Conservation (phyloP, 352 stramenopile species). For the Phytophthora quininea region DNA sequence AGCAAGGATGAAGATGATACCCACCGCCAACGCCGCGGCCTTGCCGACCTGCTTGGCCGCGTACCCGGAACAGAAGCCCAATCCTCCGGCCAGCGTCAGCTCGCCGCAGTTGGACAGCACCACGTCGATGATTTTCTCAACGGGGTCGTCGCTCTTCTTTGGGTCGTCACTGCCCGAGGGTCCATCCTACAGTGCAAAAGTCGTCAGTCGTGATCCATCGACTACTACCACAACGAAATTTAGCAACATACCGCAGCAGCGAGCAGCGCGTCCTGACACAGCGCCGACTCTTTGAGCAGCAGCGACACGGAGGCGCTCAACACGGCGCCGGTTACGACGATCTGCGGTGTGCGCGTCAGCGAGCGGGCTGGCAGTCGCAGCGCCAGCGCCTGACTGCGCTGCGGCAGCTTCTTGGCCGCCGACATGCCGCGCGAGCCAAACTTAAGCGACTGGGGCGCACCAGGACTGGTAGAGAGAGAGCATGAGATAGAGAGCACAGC, state of each 20-base stretch:
- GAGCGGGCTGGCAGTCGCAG: constrained; percentile 32
- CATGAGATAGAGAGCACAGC: neutral
- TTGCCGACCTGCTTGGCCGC: constrained; percentile 87
- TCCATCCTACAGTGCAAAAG: constrained; percentile 32
- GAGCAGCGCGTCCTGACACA: constrained; percentile 58
- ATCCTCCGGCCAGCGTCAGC: constrained; percentile 66
- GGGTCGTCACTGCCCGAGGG: constrained; percentile 32
- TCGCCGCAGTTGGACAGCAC: constrained; percentile 67
- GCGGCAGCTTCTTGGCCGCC: constrained; percentile 35
- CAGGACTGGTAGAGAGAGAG: constrained; percentile 32
- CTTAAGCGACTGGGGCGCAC: constrained; percentile 47
- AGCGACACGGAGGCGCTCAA: constrained; percentile 52
- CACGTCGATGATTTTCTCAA: constrained; percentile 72
- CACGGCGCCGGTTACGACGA: constrained; percentile 51
- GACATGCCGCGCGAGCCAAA: constrained; percentile 37
- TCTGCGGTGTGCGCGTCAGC: constrained; percentile 24
- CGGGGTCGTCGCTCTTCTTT: constrained; percentile 44
- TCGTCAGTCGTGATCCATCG: constrained; percentile 1
- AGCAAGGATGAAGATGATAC: constrained; percentile 77
- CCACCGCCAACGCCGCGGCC: constrained; percentile 73
- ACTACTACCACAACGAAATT: neutral
- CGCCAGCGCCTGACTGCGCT: constrained; percentile 34
- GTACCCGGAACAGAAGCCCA: constrained; percentile 88
- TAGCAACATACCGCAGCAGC: constrained; percentile 31
- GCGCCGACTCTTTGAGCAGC: constrained; percentile 44